phyloP scores from a whole-genome alignment of 1,284 basidiomycete genomes.

The Agaricales sp. region DNA sequence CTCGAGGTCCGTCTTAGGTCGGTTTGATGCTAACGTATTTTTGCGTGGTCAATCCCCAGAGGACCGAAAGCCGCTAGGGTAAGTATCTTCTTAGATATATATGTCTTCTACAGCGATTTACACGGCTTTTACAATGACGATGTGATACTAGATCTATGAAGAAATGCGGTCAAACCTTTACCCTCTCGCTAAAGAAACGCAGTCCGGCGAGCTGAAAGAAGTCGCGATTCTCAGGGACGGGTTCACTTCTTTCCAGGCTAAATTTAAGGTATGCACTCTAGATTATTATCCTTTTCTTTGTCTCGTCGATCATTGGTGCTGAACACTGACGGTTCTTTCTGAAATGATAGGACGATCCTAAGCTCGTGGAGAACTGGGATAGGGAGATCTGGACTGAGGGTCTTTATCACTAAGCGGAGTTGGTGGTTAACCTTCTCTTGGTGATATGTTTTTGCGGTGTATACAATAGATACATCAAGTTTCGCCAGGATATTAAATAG shows the following conservation, averaged over 20 bases:
- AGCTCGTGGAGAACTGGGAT: constrained; percentile 68
- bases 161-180: constrained; percentile 59
- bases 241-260: constrained; percentile 58
- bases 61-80: constrained; percentile 70
- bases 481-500: too few species aligned
- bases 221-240: constrained; percentile 60
- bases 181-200: constrained; percentile 25
- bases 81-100: constrained; percentile 13
- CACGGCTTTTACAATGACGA: not conserved
- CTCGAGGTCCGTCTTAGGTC: not conserved
- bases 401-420: too few species aligned
- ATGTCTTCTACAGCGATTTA: constrained; percentile 3
- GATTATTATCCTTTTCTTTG: too few species aligned
- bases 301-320: constrained; percentile 1
- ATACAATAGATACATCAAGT: too few species aligned
- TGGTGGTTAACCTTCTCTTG: too few species aligned
- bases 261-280: constrained; percentile 48
- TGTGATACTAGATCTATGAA: constrained; percentile 16
- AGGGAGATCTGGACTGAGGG: constrained; percentile 54
- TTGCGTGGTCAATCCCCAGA: constrained; percentile 24
- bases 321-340: not conserved
- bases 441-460: too few species aligned
- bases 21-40: constrained; percentile 1
- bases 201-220: constrained; percentile 40
- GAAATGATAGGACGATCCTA: constrained; percentile 48